phyloP scores from a whole-genome alignment of 1,139 yeast species.

The Scheffersomyces lignicola region DNA sequence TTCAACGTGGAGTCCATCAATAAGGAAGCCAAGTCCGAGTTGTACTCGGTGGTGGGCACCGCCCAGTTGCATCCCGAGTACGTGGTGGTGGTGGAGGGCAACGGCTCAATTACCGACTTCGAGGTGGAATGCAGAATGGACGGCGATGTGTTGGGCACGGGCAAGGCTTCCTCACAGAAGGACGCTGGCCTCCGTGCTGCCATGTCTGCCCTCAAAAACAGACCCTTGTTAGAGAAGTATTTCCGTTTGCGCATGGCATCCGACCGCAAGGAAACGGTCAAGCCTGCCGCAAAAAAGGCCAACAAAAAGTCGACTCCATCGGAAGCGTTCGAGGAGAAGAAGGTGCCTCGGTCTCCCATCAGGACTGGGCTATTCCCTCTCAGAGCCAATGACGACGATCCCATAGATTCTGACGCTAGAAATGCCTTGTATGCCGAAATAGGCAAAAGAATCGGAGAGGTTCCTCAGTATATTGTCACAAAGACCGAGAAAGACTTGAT shows the following conservation, averaged over 20 bases:
- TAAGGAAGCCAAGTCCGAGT: conserved; percentile 69
- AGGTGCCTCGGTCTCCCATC: conserved; percentile 13
- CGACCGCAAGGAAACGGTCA: conserved; percentile 53
- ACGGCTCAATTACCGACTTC: conserved; percentile 51
- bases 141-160: conserved; percentile 56
- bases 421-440: conserved; percentile 45
- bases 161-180: conserved; percentile 58
- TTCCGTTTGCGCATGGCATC: conserved; percentile 57
- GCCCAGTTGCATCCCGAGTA: conserved; percentile 71
- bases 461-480: conserved; percentile 42
- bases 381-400: conserved; percentile 23
- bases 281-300: conserved; percentile 3
- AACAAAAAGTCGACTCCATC: conserved; percentile 3
- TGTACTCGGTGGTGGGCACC: conserved; percentile 79
- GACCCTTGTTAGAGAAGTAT: conserved; percentile 61
- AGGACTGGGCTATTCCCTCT: conserved; percentile 24
- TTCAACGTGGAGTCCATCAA: conserved; percentile 38
- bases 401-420: conserved; percentile 36
- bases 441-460: conserved; percentile 36
- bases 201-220: conserved; percentile 63
- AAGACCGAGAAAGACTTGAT: conserved; percentile 29
- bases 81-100: conserved; percentile 51
- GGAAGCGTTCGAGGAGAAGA: neutral
- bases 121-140: conserved; percentile 69
- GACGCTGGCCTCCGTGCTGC: conserved; percentile 77